Percentiles rank a stretch among this genome's conserved stretches.
These are phyloP conservation scores for Psilocybe mexicana DNA, from an alignment of 1,284 basidiomycete species.

Conservation along the genomic window DNA sequence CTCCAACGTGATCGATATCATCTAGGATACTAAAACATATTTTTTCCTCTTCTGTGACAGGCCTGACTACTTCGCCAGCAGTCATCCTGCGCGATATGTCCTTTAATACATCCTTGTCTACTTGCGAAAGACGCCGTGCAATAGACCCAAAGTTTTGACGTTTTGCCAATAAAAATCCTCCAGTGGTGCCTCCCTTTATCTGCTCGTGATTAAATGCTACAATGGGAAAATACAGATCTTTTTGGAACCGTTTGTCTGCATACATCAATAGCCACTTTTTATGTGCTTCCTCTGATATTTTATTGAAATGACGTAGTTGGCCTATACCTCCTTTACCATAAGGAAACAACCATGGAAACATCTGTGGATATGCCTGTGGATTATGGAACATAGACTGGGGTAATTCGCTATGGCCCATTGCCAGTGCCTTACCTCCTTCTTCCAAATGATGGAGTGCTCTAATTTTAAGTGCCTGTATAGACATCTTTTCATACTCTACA, in stretches of 20 bases:
- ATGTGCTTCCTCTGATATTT: conserved; percentile 21
- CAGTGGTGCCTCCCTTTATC: conserved; percentile 1
- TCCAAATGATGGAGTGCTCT: conserved; percentile 22
- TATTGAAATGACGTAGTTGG: not conserved
- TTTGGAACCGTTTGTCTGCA: conserved; percentile 28
- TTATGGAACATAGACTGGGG: conserved; percentile 12
- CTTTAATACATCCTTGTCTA: conserved; percentile 16
- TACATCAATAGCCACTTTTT: conserved; percentile 21
- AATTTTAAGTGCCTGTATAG: conserved; percentile 21
- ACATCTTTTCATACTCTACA: conserved; percentile 19
- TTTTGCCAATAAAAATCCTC: conserved; percentile 19
- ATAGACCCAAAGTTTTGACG: conserved; percentile 22
- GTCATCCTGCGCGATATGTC: conserved; percentile 11
- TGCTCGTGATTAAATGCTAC: conserved; percentile 38
- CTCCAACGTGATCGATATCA: conserved; percentile 33
- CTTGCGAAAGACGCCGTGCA: conserved; percentile 5
- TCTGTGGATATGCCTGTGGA: conserved; percentile 6
- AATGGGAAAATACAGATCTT: conserved; percentile 35
- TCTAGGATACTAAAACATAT: conserved; percentile 32
- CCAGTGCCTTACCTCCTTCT: conserved; percentile 14
- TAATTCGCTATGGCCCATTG: conserved; percentile 21
- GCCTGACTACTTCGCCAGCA: conserved; percentile 20
- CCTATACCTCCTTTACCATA: conserved; percentile 36
- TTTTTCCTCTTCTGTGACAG: conserved; percentile 29
- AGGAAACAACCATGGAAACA: conserved; percentile 27